A percentile compares a stretch with the other conserved stretches of the same genome.
Evolutionary conservation across 192 early-diverging fungal species (phyloP).

Genomic region (Martensiomyces pterosporus): DNA sequence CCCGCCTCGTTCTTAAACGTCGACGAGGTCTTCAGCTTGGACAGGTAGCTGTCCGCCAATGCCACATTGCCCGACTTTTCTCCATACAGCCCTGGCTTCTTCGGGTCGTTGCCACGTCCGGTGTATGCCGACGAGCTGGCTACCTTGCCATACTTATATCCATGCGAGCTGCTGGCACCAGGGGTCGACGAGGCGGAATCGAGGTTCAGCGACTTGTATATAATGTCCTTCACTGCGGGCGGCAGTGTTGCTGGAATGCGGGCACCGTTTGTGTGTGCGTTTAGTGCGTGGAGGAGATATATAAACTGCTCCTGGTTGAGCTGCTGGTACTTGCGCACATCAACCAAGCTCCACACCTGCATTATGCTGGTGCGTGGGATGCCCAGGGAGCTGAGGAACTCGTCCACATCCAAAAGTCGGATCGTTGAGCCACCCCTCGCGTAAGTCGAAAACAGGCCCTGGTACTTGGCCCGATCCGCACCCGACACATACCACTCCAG

Average conservation of each 20-base stretch:
- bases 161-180: constrained; percentile 9
- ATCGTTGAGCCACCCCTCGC: constrained; percentile 30
- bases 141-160: constrained; percentile 21
- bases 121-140: not conserved
- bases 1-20: constrained; percentile 44
- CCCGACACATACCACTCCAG: constrained; percentile 47
- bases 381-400: constrained; percentile 35
- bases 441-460: constrained; percentile 30
- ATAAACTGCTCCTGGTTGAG: constrained; percentile 53
- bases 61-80: constrained; percentile 49
- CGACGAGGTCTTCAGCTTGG: constrained; percentile 45
- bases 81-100: constrained; percentile 42
- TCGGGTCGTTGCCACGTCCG: not conserved
- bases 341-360: constrained; percentile 47
- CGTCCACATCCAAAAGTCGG: constrained; percentile 42
- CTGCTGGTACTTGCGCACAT: constrained; percentile 50
- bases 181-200: constrained; percentile 6
- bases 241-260: constrained; percentile 34
- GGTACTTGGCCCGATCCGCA: constrained; percentile 33
- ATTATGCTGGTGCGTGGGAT: constrained; percentile 26
- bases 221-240: constrained; percentile 39
- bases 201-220: constrained; percentile 45
- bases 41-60: constrained; percentile 49
- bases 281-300: constrained; percentile 43
- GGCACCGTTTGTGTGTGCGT: constrained; percentile 17